phyloP scores from a whole-genome alignment of 805 yeast species.

The Scheffersomyces stipitis region DNA sequence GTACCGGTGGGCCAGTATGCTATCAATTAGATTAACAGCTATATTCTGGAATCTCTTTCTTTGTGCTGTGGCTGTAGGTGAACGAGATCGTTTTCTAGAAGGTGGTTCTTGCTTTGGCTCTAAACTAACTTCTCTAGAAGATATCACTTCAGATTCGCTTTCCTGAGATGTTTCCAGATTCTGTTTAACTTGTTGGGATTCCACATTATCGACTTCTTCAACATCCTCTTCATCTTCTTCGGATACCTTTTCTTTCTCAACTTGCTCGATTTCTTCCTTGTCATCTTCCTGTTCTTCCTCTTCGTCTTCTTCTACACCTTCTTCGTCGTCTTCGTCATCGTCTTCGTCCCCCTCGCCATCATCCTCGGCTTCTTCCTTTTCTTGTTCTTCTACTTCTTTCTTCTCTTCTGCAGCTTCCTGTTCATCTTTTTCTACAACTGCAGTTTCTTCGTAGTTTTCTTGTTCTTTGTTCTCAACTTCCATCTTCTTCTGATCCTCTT shows the following conservation, averaged over 20 bases:
- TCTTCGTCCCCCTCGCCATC: constrained; percentile 1
- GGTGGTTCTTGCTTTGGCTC: constrained; percentile 5
- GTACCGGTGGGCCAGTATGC: constrained; percentile 66
- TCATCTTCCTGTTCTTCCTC: constrained; percentile 1
- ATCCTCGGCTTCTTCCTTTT: constrained; percentile 2
- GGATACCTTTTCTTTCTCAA: constrained; percentile 4
- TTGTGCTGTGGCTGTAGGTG: constrained; percentile 12
- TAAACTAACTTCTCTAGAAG: constrained; percentile 7
- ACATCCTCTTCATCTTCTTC: not conserved
- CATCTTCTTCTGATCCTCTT: constrained; percentile 5
- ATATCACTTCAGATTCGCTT: constrained; percentile 2
- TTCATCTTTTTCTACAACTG: constrained; percentile 7
- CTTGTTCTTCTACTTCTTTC: constrained; percentile 5
- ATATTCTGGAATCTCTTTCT: constrained; percentile 59
- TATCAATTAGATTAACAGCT: constrained; percentile 60
- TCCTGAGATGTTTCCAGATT: constrained; percentile 5
- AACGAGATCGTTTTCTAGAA: constrained; percentile 13
- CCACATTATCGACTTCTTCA: not conserved
- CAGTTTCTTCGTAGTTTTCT: constrained; percentile 11
- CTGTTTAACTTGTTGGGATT: not conserved
- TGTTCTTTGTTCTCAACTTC: constrained; percentile 4
- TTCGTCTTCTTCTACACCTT: not conserved
- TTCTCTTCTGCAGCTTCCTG: constrained; percentile 6
- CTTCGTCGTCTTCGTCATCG: constrained; percentile 3
- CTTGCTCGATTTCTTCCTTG: constrained; percentile 3